These are phyloP conservation scores for Micractinium sp. DNA, from an alignment of 139 green algal genomes.

Conservation along the genomic window DNA sequence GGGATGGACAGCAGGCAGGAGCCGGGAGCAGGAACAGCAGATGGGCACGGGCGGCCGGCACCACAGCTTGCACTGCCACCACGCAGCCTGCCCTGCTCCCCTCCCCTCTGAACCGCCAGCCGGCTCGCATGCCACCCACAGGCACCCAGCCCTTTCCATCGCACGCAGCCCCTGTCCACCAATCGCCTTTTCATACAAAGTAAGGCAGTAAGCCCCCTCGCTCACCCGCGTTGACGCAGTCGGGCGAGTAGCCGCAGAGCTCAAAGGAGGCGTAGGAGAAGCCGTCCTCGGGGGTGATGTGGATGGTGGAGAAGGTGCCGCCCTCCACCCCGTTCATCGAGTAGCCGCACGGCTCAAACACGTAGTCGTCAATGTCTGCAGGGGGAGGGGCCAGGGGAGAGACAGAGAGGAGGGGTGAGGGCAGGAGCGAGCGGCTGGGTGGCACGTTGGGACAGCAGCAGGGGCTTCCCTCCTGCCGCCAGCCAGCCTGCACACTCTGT, in stretches of 20 bases:
- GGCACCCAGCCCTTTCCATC: background rate
- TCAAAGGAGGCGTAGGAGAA: slow-evolving; percentile 96
- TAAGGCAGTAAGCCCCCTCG: background rate
- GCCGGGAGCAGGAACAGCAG: too few species aligned
- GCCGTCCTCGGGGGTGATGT: slow-evolving; percentile 95
- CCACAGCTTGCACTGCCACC: too few species aligned
- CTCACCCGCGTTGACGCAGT: slow-evolving; percentile 37
- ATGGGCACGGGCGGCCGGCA: too few species aligned
- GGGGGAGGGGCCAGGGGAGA: background rate
- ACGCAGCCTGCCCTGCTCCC: background rate
- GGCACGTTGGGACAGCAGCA: background rate
- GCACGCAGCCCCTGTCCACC: too few species aligned
- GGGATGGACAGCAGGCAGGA: too few species aligned
- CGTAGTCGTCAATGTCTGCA: slow-evolving; percentile 92
- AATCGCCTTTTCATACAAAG: too few species aligned
- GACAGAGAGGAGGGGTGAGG: background rate
- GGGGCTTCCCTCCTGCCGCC: background rate
- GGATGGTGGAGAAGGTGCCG: slow-evolving; percentile 90
- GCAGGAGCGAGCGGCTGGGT: too few species aligned
- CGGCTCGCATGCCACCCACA: background rate
- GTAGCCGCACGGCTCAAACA: slow-evolving; percentile 99
- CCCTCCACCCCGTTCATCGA: slow-evolving; percentile 88
- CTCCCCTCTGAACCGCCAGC: background rate
- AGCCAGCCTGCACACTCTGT: background rate
- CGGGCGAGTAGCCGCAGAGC: slow-evolving; percentile 72